Percentiles rank a stretch among this genome's conserved stretches.
Conservation (phyloP, 352 stramenopile species). For the Elongisporangium anandrum region DNA sequence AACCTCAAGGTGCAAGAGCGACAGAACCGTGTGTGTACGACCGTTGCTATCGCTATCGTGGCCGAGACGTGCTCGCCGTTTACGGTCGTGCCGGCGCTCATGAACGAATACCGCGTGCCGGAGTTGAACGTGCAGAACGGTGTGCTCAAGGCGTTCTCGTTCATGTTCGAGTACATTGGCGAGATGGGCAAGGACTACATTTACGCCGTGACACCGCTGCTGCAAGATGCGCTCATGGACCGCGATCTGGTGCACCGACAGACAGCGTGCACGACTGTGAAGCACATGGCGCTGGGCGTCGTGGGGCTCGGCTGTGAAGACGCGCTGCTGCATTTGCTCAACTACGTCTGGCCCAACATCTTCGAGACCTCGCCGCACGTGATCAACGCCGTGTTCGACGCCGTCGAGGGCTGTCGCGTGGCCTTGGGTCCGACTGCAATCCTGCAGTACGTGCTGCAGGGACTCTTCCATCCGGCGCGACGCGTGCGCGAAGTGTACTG, state of each 20-base stretch:
- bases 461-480: conserved; percentile 97
- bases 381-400: conserved; percentile 98
- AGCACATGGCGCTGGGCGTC: conserved; percentile 97
- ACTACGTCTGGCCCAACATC: conserved; percentile 99
- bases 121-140: conserved; percentile 99
- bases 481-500: conserved; percentile 99
- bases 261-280: conserved; percentile 96
- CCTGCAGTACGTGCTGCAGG: conserved; percentile 97
- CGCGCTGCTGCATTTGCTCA: conserved; percentile 96
- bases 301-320: conserved; percentile 97
- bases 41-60: conserved; percentile 99
- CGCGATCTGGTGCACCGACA: conserved; percentile 98
- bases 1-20: conserved; percentile 99
- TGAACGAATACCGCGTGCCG: conserved; percentile 99
- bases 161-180: conserved; percentile 99
- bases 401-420: conserved; percentile 97
- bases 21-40: conserved; percentile 99
- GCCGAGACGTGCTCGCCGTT: conserved; percentile 99
- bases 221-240: conserved; percentile 99
- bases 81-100: conserved; percentile 97
- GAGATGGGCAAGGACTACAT: conserved; percentile 99
- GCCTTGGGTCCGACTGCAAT: conserved; percentile 95
- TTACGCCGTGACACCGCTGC: conserved; percentile 96
- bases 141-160: conserved; percentile 98
- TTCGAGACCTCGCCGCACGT: conserved; percentile 99